These are phyloP conservation scores for Colletotrichum truncatum DNA, from an alignment of 2,329 filamentous ascomycete species.

Conservation along the genomic window DNA sequence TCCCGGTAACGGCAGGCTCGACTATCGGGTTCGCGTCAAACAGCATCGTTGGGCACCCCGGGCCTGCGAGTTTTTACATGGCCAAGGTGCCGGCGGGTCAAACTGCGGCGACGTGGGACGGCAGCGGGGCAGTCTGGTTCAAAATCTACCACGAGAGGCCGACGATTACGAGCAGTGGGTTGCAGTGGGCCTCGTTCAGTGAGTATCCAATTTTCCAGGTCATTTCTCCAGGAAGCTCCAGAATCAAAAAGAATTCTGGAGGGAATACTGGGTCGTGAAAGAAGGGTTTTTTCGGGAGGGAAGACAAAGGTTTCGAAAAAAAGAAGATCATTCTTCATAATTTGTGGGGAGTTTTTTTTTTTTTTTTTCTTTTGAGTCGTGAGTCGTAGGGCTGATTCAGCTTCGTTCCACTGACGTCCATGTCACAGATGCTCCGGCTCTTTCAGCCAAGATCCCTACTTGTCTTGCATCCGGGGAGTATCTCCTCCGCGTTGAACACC, in stretches of 20 bases:
- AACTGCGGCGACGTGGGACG: conserved; percentile 42
- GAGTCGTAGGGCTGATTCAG: conserved; percentile 22
- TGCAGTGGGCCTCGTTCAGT: conserved; percentile 51
- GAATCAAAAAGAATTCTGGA: background rate
- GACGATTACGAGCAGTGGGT: conserved; percentile 42
- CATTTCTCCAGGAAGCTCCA: background rate
- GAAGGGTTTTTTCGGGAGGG: background rate
- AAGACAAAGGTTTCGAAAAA: background rate
- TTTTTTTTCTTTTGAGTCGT: too few species aligned
- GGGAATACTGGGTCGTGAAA: background rate
- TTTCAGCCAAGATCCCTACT: conserved; percentile 19
- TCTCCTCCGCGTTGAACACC: conserved; percentile 58
- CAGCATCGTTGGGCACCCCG: conserved; percentile 47
- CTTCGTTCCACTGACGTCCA: background rate
- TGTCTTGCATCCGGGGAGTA: conserved; percentile 49
- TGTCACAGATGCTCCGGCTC: background rate
- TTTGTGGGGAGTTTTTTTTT: conserved; percentile 8
- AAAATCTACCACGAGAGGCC: conserved; percentile 48
- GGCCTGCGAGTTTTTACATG: conserved; percentile 47
- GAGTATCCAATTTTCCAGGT: background rate
- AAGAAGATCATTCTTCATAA: background rate
- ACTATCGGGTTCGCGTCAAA: conserved; percentile 46
- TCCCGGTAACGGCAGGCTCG: conserved; percentile 35
- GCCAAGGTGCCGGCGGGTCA: conserved; percentile 46
- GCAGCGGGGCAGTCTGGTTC: conserved; percentile 46